A percentile compares a stretch with the other conserved stretches of the same genome.
These are phyloP conservation scores for Calonectria leucothoes DNA, from an alignment of 2,329 filamentous ascomycete genomes.

Conservation along the genomic window DNA sequence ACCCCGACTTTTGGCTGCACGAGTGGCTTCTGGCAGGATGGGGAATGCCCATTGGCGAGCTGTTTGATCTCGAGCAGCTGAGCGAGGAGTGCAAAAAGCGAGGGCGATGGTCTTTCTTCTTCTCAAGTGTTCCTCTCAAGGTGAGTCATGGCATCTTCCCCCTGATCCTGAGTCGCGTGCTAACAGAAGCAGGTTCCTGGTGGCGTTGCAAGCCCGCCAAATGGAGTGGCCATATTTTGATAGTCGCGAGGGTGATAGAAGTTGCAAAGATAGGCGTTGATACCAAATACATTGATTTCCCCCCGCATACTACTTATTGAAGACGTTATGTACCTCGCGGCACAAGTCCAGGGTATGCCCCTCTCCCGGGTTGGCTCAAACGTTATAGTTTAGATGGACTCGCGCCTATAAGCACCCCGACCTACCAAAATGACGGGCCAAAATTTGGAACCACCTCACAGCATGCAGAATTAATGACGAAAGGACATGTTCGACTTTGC, in stretches of 20 bases:
- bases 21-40: constrained; percentile 61
- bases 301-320: too few relatives aligned
- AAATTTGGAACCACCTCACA: background rate
- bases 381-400: background rate
- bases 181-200: constrained; percentile 16
- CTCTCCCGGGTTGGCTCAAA: background rate
- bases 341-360: too few relatives aligned
- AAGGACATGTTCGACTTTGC: background rate
- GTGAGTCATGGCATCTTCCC: background rate
- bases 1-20: constrained; percentile 50
- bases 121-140: constrained; percentile 60
- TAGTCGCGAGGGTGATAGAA: background rate
- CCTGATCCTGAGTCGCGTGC: too few relatives aligned
- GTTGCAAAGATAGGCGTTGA: background rate
- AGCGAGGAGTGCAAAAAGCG: constrained; percentile 64
- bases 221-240: constrained; percentile 20
- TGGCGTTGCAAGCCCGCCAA: constrained; percentile 19
- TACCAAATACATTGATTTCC: background rate
- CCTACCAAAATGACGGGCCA: background rate
- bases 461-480: too few relatives aligned
- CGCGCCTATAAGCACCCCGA: background rate
- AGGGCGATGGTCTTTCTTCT: constrained; percentile 61
- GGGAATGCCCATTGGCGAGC: constrained; percentile 56
- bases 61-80: constrained; percentile 48
- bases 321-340: too few relatives aligned